Evolutionary conservation across 2,329 filamentous ascomycete genomes (phyloP).

Genomic region (Neoarthrinium moseri): DNA sequence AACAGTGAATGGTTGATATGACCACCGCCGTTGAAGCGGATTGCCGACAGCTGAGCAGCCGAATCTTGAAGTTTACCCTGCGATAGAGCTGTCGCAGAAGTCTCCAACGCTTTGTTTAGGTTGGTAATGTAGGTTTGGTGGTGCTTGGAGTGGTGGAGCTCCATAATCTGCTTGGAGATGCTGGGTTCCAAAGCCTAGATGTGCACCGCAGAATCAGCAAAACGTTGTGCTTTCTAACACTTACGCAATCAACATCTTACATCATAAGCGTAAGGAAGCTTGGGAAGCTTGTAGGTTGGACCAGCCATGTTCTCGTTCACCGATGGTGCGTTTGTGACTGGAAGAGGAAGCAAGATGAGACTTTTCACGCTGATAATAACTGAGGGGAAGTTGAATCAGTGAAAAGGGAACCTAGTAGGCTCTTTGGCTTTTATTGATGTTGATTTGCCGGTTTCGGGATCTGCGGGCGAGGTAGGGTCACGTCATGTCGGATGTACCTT

Average conservation of each 20-base stretch:
- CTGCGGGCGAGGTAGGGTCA: neutral
- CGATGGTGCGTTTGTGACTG: neutral
- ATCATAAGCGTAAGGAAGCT: constrained; percentile 68
- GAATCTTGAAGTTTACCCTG: constrained; percentile 59
- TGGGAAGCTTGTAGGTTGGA: constrained; percentile 55
- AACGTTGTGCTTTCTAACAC: too few species aligned
- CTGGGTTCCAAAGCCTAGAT: constrained; percentile 67
- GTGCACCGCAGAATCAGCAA: too few species aligned
- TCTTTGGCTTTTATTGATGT: neutral
- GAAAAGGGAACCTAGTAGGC: neutral
- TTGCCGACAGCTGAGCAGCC: constrained; percentile 61
- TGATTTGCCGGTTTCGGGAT: neutral
- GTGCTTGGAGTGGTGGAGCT: constrained; percentile 76
- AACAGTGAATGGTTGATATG: constrained; percentile 68
- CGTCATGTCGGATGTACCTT: constrained; percentile 3
- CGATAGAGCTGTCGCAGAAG: constrained; percentile 55
- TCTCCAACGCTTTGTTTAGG: constrained; percentile 65
- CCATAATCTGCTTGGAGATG: constrained; percentile 79
- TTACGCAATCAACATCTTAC: constrained; percentile 42
- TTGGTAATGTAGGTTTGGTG: constrained; percentile 78
- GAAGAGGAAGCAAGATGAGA: neutral
- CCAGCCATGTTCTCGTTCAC: constrained; percentile 2
- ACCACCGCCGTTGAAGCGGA: constrained; percentile 88
- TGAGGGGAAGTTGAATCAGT: neutral
- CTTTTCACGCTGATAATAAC: too few species aligned